These are phyloP conservation scores for Balakata baccata DNA, from an alignment of 345 rosid species.

Conservation along the genomic window DNA sequence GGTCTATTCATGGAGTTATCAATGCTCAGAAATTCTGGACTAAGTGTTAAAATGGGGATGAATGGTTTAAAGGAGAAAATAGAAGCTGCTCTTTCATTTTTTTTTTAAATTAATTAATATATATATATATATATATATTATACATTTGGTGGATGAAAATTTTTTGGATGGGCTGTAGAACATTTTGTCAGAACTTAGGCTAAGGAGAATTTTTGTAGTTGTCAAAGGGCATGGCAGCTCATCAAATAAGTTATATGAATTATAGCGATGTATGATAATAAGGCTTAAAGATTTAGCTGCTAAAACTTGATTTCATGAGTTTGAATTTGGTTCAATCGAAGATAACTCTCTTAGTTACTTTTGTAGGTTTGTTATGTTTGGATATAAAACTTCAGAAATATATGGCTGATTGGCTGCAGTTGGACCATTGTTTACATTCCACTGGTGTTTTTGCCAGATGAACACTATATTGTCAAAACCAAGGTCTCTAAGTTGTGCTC, in stretches of 20 bases:
- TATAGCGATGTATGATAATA: neutral
- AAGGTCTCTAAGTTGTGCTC: neutral
- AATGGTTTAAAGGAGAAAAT: neutral
- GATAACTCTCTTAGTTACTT: neutral
- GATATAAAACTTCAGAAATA: neutral
- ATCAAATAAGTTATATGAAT: neutral
- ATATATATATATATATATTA: no score
- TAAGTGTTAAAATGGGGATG: neutral
- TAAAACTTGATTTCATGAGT: neutral
- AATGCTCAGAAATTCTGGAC: no score
- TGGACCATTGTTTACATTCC: neutral
- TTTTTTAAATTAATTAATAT: neutral
- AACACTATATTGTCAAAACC: neutral
- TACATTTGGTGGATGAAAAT: neutral
- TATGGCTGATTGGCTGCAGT: neutral
- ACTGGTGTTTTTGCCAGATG: neutral
- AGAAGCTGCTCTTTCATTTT: neutral
- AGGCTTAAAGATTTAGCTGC: neutral
- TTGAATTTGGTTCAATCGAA: neutral
- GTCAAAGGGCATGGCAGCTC: neutral
- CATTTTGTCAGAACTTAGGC: neutral
- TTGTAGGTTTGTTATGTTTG: neutral
- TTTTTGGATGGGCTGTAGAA: neutral
- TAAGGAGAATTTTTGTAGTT: neutral
- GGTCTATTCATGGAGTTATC: neutral